Evolutionary conservation across 2,329 filamentous ascomycete species (phyloP), one percentile per base, ranked within the genome.

Genomic region (Thermomyces lanuginosus): DNA sequence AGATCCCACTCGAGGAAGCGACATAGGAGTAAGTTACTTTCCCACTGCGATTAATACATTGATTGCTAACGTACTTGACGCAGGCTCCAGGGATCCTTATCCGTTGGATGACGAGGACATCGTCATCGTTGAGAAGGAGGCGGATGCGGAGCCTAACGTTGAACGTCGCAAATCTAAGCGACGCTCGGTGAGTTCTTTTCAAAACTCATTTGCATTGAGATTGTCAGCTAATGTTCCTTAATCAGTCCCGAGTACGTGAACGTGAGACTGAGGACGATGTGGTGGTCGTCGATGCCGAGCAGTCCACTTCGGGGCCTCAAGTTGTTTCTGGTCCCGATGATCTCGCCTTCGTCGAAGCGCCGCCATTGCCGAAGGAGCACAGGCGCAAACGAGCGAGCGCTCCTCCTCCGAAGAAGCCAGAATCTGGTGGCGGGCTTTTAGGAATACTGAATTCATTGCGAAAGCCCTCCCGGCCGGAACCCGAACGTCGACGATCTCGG

Each of bases 101-200:
- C 59, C 69, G 14, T 58, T 73, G 30, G 65, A 70, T 32, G 72
- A 77, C 36, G 69, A 76, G 25, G 70, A 75, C 40, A 55, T 69
- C 30, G 58, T 69, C 26, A 64, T 73, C 60, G 59, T 67, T 21
- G 64, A 75, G 36, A 50, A 49, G 14, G 62, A 64, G 16, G 51
- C 55, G 27, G 46, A 41, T 16, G 50, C 46, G 4, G 40, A 39
- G 13, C 22, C 5, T 29, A 10, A 24, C 16, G 20, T 12, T 14
- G 17, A 5, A 33, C 20, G 16, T 31, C 29, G 10, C n/a, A 33
- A 24, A 13, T 26, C 30, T 15, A 32, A 32, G 15, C 22, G 24
- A 30, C 15, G n/a, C n/a, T n/a, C 21, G 24, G 31, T 33, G 27
- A 30, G 31, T 8, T 10, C n/a, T 16, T 12, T 15, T 13, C n/a